Conservation (phyloP, 208 protist genomes). For the Paratrypanosoma confusum region DNA sequence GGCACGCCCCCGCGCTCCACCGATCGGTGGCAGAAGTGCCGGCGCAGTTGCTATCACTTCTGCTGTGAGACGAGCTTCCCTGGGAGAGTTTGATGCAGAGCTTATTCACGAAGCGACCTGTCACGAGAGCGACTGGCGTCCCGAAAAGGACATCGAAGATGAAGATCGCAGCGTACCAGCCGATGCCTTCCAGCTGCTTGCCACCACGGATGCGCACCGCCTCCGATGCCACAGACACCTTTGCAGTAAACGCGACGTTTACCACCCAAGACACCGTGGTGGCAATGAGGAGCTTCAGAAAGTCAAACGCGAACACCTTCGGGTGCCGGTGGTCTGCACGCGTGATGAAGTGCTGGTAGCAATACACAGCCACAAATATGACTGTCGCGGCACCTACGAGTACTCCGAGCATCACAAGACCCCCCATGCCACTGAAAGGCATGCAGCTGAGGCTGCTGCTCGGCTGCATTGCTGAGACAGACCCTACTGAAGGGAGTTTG, state of each 20-base stretch:
- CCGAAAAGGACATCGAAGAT: conserved; percentile 21
- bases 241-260: conserved; percentile 29
- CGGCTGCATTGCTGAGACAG: neutral
- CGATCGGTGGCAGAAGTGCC: neutral
- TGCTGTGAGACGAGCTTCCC: neutral
- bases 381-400: conserved; percentile 12
- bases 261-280: conserved; percentile 11
- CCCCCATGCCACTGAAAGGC: conserved; percentile 28
- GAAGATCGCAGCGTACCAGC: conserved; percentile 34
- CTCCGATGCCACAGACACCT: conserved; percentile 12
- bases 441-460: conserved; percentile 13
- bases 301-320: conserved; percentile 21
- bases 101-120: conserved; percentile 18
- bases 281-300: conserved; percentile 25
- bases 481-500: neutral
- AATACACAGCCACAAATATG: conserved; percentile 17
- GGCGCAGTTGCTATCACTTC: neutral
- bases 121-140: conserved; percentile 16
- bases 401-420: conserved; percentile 17
- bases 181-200: conserved; percentile 31
- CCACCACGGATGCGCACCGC: conserved; percentile 13
- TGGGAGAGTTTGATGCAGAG: too few relatives aligned
- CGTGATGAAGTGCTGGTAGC: conserved; percentile 8
- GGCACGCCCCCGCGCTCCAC: too few relatives aligned
- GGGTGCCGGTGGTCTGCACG: conserved; percentile 18